phyloP scores from a whole-genome alignment of 2,329 filamentous ascomycete genomes.

The Fusarium armeniacum region DNA sequence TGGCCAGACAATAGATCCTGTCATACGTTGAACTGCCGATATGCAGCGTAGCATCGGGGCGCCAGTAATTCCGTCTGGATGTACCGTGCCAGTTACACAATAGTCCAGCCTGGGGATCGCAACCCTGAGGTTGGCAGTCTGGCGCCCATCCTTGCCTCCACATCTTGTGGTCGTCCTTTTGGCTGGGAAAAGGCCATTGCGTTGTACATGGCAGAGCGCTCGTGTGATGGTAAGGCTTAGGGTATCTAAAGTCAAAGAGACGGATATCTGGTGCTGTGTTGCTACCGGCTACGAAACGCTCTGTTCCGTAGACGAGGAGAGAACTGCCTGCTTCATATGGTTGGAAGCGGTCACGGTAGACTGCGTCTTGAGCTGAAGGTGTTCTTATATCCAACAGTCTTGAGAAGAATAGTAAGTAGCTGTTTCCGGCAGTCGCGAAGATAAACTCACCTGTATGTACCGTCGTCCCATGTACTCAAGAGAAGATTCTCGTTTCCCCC shows the following conservation, averaged over 20 bases:
- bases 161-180: conserved; percentile 34
- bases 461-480: conserved; percentile 68
- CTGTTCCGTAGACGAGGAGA: conserved; percentile 64
- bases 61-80: conserved; percentile 60
- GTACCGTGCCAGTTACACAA: conserved; percentile 64
- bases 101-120: conserved; percentile 53
- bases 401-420: conserved; percentile 1
- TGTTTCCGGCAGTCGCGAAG: not conserved
- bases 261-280: conserved; percentile 61
- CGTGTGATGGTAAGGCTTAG: conserved; percentile 64
- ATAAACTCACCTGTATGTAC: conserved; percentile 58
- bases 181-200: conserved; percentile 54
- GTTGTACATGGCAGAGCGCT: conserved; percentile 62
- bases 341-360: conserved; percentile 68
- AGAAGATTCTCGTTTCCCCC: conserved; percentile 59
- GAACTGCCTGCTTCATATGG: conserved; percentile 62
- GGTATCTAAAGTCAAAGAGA: conserved; percentile 68
- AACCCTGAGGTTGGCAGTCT: conserved; percentile 45
- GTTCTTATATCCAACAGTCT: conserved; percentile 66
- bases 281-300: conserved; percentile 66
- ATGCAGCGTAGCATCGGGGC: conserved; percentile 65
- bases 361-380: conserved; percentile 60
- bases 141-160: conserved; percentile 30
- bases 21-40: conserved; percentile 55
- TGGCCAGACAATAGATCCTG: conserved; percentile 63